phyloP scores from a whole-genome alignment of 495 filamentous ascomycete genomes.

The Jackrogersella minutella region DNA sequence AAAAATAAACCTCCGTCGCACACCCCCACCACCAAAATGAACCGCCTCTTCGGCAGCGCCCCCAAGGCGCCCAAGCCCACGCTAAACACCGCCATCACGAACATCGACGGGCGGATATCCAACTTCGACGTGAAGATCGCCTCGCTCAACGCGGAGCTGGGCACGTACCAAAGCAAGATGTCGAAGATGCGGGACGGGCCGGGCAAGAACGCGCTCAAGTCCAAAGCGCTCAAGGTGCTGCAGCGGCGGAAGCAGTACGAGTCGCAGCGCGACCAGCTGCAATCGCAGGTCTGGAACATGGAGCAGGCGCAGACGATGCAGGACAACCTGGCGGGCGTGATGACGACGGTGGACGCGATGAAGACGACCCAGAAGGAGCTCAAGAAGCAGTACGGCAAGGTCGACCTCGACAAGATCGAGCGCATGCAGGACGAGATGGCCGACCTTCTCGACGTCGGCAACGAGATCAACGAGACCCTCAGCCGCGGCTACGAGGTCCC shows the following conservation, averaged over 20 bases:
- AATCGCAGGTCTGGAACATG: constrained; percentile 98
- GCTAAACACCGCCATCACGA: constrained; percentile 83
- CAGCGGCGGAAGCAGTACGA: constrained; percentile 98
- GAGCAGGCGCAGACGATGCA: constrained; percentile 99
- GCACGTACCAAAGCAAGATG: constrained; percentile 85
- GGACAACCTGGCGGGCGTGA: constrained; percentile 97
- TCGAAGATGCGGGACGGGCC: constrained; percentile 96
- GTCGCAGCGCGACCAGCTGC: constrained; percentile 90
- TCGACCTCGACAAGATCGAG: constrained; percentile 97
- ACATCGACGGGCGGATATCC: constrained; percentile 87
- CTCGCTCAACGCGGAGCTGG: constrained; percentile 88
- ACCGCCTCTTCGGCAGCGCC: constrained; percentile 91
- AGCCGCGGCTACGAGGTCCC: constrained; percentile 93
- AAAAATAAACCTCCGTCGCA: background rate
- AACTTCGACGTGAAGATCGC: constrained; percentile 95
- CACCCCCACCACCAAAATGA: constrained; percentile 75
- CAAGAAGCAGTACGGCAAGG: constrained; percentile 94
- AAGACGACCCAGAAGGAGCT: constrained; percentile 95
- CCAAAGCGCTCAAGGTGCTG: constrained; percentile 94
- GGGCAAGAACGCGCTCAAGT: constrained; percentile 89
- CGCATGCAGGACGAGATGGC: constrained; percentile 99
- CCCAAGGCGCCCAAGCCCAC: constrained; percentile 90
- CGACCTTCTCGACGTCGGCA: constrained; percentile 95
- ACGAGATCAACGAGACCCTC: constrained; percentile 97
- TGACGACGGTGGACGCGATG: constrained; percentile 98